Evolutionary conservation across 805 yeast genomes (phyloP).

Genomic region (Crinitomyces ghanaensis): DNA sequence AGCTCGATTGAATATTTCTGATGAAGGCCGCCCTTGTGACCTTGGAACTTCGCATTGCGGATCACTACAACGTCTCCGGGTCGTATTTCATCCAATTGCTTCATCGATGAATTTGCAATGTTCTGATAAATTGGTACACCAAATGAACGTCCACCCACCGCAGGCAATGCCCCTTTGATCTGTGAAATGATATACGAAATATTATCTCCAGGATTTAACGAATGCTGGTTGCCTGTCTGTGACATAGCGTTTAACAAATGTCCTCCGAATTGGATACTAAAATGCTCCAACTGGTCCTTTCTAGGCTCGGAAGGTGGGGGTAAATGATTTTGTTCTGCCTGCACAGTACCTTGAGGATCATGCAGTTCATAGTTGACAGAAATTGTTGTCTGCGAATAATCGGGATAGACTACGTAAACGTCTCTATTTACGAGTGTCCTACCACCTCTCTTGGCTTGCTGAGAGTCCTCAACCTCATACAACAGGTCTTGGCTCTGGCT

Average conservation of each 20-base stretch:
- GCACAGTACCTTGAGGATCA: conserved; percentile 42
- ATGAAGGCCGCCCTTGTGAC: conserved; percentile 44
- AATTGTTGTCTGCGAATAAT: conserved; percentile 54
- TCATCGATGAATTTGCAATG: conserved; percentile 36
- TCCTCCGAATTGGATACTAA: conserved; percentile 41
- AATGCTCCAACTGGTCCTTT: conserved; percentile 37
- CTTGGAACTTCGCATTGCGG: conserved; percentile 61
- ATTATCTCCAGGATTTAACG: conserved; percentile 9
- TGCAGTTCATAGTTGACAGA: conserved; percentile 44
- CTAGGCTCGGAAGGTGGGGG: conserved; percentile 36
- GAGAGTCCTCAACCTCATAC: conserved; percentile 54
- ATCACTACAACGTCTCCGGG: conserved; percentile 82
- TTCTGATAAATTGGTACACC: conserved; percentile 65
- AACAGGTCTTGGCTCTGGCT: conserved; percentile 38
- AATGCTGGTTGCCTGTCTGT: conserved; percentile 21
- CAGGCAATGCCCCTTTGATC: conserved; percentile 36
- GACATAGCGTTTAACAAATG: conserved; percentile 37
- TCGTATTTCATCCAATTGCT: conserved; percentile 48
- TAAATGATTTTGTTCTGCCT: conserved; percentile 25
- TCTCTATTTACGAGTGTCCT: conserved; percentile 42
- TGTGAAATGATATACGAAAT: conserved; percentile 27
- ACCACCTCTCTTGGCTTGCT: conserved; percentile 46
- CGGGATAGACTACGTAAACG: conserved; percentile 61
- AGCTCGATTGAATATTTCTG: conserved; percentile 46
- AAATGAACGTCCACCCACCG: conserved; percentile 55